These are phyloP conservation scores for Colletotrichum tabaci DNA, from an alignment of 2,329 filamentous ascomycete species.

Conservation along the genomic window DNA sequence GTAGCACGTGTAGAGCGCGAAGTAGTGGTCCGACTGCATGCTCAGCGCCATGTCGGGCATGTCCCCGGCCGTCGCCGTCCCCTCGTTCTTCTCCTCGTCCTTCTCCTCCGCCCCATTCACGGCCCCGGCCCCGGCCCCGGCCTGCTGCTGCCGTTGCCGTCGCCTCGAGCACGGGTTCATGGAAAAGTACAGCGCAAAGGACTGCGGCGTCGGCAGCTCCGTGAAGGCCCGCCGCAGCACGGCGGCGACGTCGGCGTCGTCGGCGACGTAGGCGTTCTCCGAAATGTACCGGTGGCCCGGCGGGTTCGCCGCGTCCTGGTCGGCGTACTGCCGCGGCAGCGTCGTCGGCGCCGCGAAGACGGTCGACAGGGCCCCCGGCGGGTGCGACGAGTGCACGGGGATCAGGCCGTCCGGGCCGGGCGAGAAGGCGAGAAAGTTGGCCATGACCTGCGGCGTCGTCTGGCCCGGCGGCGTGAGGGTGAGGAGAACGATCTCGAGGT, in stretches of 20 bases:
- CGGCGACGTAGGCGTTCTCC: slow-evolving; percentile 66
- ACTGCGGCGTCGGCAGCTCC: slow-evolving; percentile 60
- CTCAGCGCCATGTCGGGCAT: slow-evolving; percentile 68
- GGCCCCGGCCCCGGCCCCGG: too few species aligned
- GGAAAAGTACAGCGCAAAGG: slow-evolving; percentile 64
- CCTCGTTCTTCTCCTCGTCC: slow-evolving; percentile 49
- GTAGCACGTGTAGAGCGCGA: slow-evolving; percentile 68
- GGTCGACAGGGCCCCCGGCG: slow-evolving; percentile 46
- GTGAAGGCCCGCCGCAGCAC: slow-evolving; percentile 64
- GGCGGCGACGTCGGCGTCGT: slow-evolving; percentile 60
- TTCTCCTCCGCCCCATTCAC: too few species aligned
- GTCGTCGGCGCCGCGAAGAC: slow-evolving; percentile 56
- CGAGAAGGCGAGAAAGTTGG: slow-evolving; percentile 59
- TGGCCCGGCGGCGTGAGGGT: slow-evolving; percentile 49
- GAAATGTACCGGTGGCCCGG: slow-evolving; percentile 62
- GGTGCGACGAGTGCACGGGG: slow-evolving; percentile 32
- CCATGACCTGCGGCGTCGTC: slow-evolving; percentile 51
- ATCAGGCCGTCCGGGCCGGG: slow-evolving; percentile 44
- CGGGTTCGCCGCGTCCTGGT: slow-evolving; percentile 64
- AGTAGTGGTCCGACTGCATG: slow-evolving; percentile 70
- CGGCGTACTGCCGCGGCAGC: slow-evolving; percentile 57
- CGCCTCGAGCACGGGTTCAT: slow-evolving; percentile 63
- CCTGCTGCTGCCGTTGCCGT: neutral
- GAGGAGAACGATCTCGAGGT: slow-evolving; percentile 59
- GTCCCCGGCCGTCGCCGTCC: slow-evolving; percentile 43